Evolutionary conservation across 768 basidiomycete genomes (phyloP), one percentile per base, ranked within the genome.

Genomic region (Trametopsis cervina): DNA sequence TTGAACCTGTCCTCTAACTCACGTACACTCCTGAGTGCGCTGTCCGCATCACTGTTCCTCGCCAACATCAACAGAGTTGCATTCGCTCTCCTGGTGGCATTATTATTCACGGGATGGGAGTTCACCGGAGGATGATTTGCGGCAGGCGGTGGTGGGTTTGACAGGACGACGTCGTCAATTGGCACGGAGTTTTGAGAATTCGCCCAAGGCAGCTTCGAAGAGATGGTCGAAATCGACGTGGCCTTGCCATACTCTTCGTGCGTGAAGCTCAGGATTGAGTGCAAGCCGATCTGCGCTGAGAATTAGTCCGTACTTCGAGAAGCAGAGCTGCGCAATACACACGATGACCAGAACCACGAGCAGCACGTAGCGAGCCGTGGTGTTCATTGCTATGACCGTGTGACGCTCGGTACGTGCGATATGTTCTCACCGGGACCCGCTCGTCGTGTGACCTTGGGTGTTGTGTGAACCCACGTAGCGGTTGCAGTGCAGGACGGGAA

Each of bases 1-100:
- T 97, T 97, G 69, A 96, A 96, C 35, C 85, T 71, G 60, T 89
- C 85, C 67, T 98, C 95, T 67, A 91, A 66, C 62, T 85, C 77
- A 53, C 76, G 76, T 55, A 92, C 80, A 53, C 82, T 84, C 33
- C 67, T 66, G 45, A 85, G 65, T 38, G 82, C 76, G 15, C 74
- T 72, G n/a, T 72, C 54, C 5, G 83, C 54, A 50, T 89, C 85
- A 25, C 67, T 65, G 59, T 88, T 89, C 36, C 84, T 72, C 33
- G 78, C 83, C 38, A 98, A 78, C 66, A 68, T 66, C 47, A 68
- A 42, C 21, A 68, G 40, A 9, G 63, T 64, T 18, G 66, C 66
- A 49, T 68, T 68, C 17, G 65, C 64, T 12, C 51, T 22, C 57
- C 55, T 47, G 40, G 15, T 46, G 43, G 36, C 12, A 40, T 40